Base-by-base conservation (phyloP, 768 basidiomycete species). In the Tylopilus sp. region DNA sequence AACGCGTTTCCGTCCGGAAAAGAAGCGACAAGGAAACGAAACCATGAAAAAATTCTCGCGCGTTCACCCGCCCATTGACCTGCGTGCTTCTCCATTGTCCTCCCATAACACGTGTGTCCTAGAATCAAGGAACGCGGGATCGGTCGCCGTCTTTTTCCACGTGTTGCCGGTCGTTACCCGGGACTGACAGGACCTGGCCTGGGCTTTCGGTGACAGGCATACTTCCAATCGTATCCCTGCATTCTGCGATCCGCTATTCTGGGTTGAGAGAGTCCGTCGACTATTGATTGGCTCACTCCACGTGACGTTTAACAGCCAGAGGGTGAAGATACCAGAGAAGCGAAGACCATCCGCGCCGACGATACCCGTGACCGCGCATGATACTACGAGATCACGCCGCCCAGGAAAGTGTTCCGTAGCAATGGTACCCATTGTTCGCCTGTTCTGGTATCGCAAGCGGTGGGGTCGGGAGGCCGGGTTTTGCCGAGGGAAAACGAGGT, bases 61-160 rank as follows among this genome's bases (percentile, higher is more conserved):
- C 19, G 12, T 30, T 14, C 29, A 3, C 25, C 14, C 31, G 11
- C 31, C 31, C 31, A n/a, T n/a, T n/a, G n/a, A n/a, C n/a, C n/a
- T n/a, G 31, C 31, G 11, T n/a, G 31, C 57, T 58, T 58, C 57
- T 24, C 57, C 43, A 56, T 58, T 58, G 57, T 58, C 22, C 57
- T 42, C 54, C 44, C 36, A 52, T 48, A 47, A 50, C 48, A 31
- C 29, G 48, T 25, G 48, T 41, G 22, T 3, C 3, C 12, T 31
- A 14, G 31, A 13, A 31, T 31, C 31, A 13, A 31, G 31, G 31
- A 31, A 31, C n/a, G n/a, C n/a, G n/a, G n/a, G n/a, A n/a, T n/a
- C n/a, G n/a, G n/a, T n/a, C n/a, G n/a, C n/a, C n/a, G n/a, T n/a
- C n/a, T n/a, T n/a, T n/a, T n/a, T n/a, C n/a, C n/a, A 13, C 31